These are phyloP conservation scores for Sporormia fimetaria DNA, from an alignment of 495 filamentous ascomycete species.

Conservation along the genomic window DNA sequence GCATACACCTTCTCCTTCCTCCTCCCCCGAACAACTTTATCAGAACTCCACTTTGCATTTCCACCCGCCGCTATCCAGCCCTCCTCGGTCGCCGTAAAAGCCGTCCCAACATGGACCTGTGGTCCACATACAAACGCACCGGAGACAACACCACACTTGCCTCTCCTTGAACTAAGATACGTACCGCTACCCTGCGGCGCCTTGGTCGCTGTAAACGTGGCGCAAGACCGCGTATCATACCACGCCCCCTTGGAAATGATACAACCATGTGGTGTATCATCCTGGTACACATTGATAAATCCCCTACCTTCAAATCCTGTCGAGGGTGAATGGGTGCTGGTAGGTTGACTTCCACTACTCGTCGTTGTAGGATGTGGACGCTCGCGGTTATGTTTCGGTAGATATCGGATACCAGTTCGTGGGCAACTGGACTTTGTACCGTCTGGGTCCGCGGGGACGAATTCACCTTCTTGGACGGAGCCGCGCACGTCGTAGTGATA, in stretches of 20 bases:
- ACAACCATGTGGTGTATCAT: conserved; percentile 48
- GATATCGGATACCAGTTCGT: conserved; percentile 49
- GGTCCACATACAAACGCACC: conserved; percentile 27
- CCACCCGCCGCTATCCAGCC: conserved; percentile 24
- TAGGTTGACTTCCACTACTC: conserved; percentile 23
- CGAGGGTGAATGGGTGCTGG: conserved; percentile 35
- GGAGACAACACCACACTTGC: conserved; percentile 26
- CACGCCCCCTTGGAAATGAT: conserved; percentile 59
- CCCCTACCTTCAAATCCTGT: conserved; percentile 46
- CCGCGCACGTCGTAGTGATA: conserved; percentile 76
- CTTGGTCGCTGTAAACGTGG: conserved; percentile 45
- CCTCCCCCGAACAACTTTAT: conserved; percentile 25
- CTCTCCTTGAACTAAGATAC: conserved; percentile 30
- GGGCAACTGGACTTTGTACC: conserved; percentile 55
- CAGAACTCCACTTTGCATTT: conserved; percentile 25
- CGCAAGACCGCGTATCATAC: conserved; percentile 59
- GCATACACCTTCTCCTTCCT: conserved; percentile 26
- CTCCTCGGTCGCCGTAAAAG: conserved; percentile 21
- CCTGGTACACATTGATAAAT: conserved; percentile 45
- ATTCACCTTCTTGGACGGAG: conserved; percentile 61
- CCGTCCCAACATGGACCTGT: conserved; percentile 18
- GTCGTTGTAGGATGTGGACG: conserved; percentile 22
- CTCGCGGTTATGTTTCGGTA: conserved; percentile 42
- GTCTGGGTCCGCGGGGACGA: conserved; percentile 53
- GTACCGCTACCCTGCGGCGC: conserved; percentile 18